Evolutionary conservation across 2,329 filamentous ascomycete genomes (phyloP).

Genomic region (Dothideomycetes sp.): DNA sequence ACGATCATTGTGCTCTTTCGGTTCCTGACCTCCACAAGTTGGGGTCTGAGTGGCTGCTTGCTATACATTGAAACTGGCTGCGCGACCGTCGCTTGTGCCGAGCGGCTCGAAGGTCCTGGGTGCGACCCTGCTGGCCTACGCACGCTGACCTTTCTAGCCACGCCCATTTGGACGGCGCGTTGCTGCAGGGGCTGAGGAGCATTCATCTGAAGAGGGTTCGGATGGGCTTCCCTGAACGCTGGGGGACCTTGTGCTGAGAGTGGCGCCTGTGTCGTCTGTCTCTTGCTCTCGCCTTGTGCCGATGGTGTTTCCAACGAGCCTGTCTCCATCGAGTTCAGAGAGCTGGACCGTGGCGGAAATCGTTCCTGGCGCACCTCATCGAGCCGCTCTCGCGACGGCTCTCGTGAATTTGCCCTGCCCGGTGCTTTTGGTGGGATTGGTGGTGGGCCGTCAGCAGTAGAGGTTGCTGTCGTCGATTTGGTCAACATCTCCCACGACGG

Average conservation of each 20-base stretch:
- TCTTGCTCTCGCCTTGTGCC: no score
- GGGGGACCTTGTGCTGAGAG: no score
- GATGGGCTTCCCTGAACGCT: not conserved
- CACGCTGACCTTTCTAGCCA: slow-evolving; percentile 19
- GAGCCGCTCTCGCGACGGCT: not conserved
- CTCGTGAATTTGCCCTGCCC: slow-evolving; percentile 1
- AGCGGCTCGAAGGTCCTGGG: not conserved
- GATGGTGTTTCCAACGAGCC: no score
- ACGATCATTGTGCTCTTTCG: slow-evolving; percentile 21
- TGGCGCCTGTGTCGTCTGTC: no score
- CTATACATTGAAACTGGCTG: slow-evolving; percentile 11
- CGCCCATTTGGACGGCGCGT: slow-evolving; percentile 18
- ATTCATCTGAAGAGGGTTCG: slow-evolving; percentile 14
- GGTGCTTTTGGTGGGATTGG: slow-evolving; percentile 4
- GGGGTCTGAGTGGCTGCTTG: slow-evolving; percentile 19
- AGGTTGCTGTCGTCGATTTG: not conserved
- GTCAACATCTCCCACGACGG: slow-evolving; percentile 2
- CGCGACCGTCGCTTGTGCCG: not conserved
- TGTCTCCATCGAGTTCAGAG: no score
- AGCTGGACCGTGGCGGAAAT: no score
- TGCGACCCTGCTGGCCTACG: not conserved
- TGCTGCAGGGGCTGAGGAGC: slow-evolving; percentile 14
- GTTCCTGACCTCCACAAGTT: slow-evolving; percentile 21
- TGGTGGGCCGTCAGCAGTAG: not conserved
- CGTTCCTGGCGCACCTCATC: no score